Evolutionary conservation across 2,329 filamentous ascomycete species (phyloP), one percentile per base, ranked within the genome.

Genomic region (Chlorencoelia australis): DNA sequence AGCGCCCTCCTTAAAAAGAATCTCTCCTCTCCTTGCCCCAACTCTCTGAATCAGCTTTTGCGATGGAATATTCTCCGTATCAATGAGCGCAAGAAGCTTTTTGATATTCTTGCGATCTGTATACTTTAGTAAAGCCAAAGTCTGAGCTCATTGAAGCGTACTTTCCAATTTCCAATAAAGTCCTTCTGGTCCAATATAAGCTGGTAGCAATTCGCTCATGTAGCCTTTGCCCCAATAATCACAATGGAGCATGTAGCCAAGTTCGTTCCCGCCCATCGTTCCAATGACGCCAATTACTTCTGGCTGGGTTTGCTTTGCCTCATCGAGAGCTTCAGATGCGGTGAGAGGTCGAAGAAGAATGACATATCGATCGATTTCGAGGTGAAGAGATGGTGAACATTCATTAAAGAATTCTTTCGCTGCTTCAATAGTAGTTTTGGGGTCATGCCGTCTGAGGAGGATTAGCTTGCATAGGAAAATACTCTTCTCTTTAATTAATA

Each of bases 221-320:
- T 42, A 51, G 14, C 48, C 47, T n/a, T 35, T 37, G 3, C 47
- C 47, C 45, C 49, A 52, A 33, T 44, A 50, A 7, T 33, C 14
- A 3, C 26, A 30, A 35, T 50, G 43, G 7, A 50, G 14, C 29
- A 37, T 44, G 37, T 51, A 53, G 2, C 49, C 47, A 1, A 36
- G 39, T 30, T 51, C 45, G 21, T 51, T 26, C 5, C 47, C 46
- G 2, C 46, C 33, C 36, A 46, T 47, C 17, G 47, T 50, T 9
- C 49, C 49, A 5, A 45, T 37, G 1, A 48, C 14, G 1, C 49
- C 49, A 13, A 51, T 45, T 40, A 50, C 45, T 30, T 38, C 44
- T 18, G 39, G n/a, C n/a, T n/a, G 29, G 29, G 5, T 7, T 30
- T 21, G 10, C 17, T 31, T n/a, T 31, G n/a, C n/a, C n/a, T n/a